These are phyloP conservation scores for Cordyceps militaris DNA, from an alignment of 2,329 filamentous ascomycete species.

Conservation along the genomic window DNA sequence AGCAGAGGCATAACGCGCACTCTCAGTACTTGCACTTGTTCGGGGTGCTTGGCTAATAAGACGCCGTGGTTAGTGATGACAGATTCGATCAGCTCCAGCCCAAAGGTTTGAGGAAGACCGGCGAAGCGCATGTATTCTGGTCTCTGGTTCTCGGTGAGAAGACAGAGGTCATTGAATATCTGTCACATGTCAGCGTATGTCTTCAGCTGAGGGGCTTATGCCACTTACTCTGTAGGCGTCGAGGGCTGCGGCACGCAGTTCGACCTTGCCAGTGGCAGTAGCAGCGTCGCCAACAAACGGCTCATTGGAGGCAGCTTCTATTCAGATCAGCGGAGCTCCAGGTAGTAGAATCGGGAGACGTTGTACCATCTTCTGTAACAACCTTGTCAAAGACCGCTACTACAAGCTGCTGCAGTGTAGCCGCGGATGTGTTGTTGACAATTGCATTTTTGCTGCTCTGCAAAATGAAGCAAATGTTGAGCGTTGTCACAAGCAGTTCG, in stretches of 20 bases:
- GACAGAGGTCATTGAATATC: constrained; percentile 84
- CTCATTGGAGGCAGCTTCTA: constrained; percentile 42
- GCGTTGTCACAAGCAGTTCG: constrained; percentile 69
- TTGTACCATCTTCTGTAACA: constrained; percentile 70
- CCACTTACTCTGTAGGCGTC: constrained; percentile 68
- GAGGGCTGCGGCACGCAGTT: constrained; percentile 67
- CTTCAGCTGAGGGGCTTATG: neutral
- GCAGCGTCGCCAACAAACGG: constrained; percentile 61
- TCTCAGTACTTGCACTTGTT: constrained; percentile 73
- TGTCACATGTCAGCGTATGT: constrained; percentile 25
- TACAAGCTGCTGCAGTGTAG: constrained; percentile 91
- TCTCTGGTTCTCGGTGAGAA: constrained; percentile 76
- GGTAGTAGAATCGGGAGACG: constrained; percentile 24
- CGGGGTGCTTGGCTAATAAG: constrained; percentile 70
- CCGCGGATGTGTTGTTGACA: constrained; percentile 90
- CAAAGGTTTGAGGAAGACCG: constrained; percentile 71
- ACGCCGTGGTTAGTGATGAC: constrained; percentile 78
- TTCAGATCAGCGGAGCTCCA: constrained; percentile 15
- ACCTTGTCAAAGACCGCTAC: constrained; percentile 93
- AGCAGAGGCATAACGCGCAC: constrained; percentile 76
- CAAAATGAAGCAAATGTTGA: constrained; percentile 87
- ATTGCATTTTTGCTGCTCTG: constrained; percentile 89
- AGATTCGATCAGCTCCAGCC: constrained; percentile 86
- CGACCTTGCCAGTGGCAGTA: constrained; percentile 54
- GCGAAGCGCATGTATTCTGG: constrained; percentile 77